Evolutionary conservation across 2,329 filamentous ascomycete genomes (phyloP).

Genomic region (Metarhizium robertsii): DNA sequence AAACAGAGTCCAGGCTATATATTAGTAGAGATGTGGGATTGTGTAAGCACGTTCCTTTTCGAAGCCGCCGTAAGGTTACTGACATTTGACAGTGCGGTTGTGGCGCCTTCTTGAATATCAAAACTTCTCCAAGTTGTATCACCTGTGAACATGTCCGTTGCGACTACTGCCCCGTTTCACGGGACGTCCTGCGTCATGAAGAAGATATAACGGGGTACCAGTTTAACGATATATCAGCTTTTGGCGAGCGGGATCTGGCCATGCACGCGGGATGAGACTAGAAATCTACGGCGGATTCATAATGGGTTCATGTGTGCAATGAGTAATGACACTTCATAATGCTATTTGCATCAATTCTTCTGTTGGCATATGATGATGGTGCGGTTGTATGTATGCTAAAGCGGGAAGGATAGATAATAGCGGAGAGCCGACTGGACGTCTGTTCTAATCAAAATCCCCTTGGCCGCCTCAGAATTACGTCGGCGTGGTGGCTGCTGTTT

Average conservation of each 20-base stretch:
- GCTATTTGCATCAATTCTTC: neutral
- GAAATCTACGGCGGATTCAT: no score
- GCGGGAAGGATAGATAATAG: neutral
- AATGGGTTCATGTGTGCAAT: neutral
- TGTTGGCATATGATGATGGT: neutral
- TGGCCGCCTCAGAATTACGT: neutral
- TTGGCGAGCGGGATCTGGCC: neutral
- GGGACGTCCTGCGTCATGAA: neutral
- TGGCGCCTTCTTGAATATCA: neutral
- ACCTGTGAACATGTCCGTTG: neutral
- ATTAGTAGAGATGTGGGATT: conserved; percentile 3
- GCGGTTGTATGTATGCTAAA: neutral
- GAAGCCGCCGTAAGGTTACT: neutral
- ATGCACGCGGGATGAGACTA: neutral
- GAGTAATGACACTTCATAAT: neutral
- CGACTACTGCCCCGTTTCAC: neutral
- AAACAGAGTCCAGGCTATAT: neutral
- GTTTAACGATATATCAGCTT: neutral
- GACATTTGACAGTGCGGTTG: neutral
- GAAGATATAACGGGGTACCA: neutral
- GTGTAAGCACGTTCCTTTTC: neutral
- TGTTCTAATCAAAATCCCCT: neutral
- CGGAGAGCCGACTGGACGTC: neutral
- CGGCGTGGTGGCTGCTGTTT: neutral
- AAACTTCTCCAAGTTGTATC: neutral